Percentiles rank a stretch among this genome's conserved stretches.
Conservation (phyloP, 192 early-diverging fungal genomes). For the Backusella sp. region DNA sequence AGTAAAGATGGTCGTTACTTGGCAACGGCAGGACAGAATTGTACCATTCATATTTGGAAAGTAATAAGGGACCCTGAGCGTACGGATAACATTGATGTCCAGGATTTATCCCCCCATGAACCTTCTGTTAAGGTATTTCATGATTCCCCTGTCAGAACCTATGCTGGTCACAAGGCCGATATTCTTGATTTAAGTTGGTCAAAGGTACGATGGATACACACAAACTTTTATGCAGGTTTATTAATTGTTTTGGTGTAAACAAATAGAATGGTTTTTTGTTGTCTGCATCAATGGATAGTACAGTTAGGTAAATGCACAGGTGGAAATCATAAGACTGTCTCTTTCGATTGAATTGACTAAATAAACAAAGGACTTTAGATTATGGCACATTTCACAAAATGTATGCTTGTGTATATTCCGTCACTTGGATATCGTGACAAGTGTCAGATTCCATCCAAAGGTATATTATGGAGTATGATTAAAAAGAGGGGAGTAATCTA, state of each 20-base stretch:
- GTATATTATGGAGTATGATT: slow-evolving; percentile 17
- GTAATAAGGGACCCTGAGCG: slow-evolving; percentile 21
- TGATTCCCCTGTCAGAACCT: slow-evolving; percentile 69
- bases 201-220: slow-evolving; percentile 36
- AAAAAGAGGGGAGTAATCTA: background rate
- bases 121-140: slow-evolving; percentile 50
- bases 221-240: background rate
- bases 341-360: background rate
- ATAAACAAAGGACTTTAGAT: slow-evolving; percentile 26
- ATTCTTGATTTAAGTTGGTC: slow-evolving; percentile 75
- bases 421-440: slow-evolving; percentile 77
- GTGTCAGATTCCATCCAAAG: slow-evolving; percentile 77
- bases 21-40: slow-evolving; percentile 80
- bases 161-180: slow-evolving; percentile 69
- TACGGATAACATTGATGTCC: background rate
- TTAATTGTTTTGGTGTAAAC: background rate
- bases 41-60: slow-evolving; percentile 67
- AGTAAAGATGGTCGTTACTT: slow-evolving; percentile 77
- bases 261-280: slow-evolving; percentile 71
- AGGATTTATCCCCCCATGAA: background rate
- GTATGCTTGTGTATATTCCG: slow-evolving; percentile 79
- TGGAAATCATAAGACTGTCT: background rate
- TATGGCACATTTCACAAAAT: slow-evolving; percentile 77
- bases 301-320: slow-evolving; percentile 51
- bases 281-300: slow-evolving; percentile 80